A percentile compares a stretch with the other conserved stretches of the same genome.
These are phyloP conservation scores for Trifolium pratense DNA, from an alignment of 306 rosid species.

Conservation along the genomic window DNA sequence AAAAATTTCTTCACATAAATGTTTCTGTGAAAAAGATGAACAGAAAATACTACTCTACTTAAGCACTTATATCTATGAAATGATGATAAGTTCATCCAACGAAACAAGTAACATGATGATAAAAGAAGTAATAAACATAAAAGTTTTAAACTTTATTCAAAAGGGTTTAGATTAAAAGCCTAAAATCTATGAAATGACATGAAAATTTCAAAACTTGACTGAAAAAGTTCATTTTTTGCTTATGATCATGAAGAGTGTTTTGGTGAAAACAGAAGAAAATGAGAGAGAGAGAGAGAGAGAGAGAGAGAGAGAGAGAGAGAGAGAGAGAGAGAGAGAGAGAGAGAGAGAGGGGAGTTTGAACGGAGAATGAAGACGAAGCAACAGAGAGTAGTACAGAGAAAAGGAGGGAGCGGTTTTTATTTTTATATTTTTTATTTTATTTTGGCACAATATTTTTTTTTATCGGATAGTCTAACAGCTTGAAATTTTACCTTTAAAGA, in stretches of 20 bases:
- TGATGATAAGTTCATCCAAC: neutral
- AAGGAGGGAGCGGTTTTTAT: conserved; percentile 1
- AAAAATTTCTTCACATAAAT: neutral
- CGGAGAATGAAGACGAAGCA: neutral
- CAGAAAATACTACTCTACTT: neutral
- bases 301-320: neutral
- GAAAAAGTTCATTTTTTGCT: neutral
- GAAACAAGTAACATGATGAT: neutral
- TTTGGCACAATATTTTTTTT: no score
- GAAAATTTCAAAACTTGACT: neutral
- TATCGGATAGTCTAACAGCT: no score
- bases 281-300: neutral
- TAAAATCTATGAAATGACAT: neutral
- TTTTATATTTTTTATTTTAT: neutral
- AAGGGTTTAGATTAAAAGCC: neutral
- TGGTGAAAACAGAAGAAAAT: neutral
- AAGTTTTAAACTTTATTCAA: neutral
- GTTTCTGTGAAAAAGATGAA: neutral
- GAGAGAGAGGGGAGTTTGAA: neutral
- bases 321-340: no score
- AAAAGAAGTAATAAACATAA: neutral
- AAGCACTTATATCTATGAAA: neutral
- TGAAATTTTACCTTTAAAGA: no score
- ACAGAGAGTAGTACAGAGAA: neutral
- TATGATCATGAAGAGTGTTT: neutral